Evolutionary conservation across 2,329 filamentous ascomycete genomes (phyloP).

Genomic region (Cryphonectria parasitica): DNA sequence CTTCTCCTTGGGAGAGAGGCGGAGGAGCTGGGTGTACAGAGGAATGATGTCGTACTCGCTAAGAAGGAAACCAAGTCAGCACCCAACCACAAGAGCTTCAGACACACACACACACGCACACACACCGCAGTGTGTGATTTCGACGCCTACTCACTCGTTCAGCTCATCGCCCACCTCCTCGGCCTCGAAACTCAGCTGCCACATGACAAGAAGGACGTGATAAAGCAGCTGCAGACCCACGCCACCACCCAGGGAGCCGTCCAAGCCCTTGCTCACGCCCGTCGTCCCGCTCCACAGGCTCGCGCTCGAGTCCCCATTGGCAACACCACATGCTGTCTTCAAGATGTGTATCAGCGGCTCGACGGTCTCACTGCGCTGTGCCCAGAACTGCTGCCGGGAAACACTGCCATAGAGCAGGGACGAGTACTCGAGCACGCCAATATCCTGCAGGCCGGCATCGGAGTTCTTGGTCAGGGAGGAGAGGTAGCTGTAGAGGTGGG

Average conservation of each 20-base stretch:
- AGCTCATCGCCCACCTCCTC: conserved; percentile 73
- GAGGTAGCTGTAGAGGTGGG: conserved; percentile 83
- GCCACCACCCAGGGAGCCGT: conserved; percentile 71
- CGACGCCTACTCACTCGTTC: conserved; percentile 69
- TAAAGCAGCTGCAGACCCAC: conserved; percentile 93
- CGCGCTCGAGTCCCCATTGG: conserved; percentile 65
- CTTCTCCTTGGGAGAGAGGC: conserved; percentile 95
- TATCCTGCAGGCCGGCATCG: conserved; percentile 91
- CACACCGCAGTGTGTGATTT: background rate
- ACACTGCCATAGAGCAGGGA: conserved; percentile 75
- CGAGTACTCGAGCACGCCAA: conserved; percentile 91
- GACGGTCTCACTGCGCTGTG: conserved; percentile 83
- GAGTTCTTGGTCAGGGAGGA: conserved; percentile 80
- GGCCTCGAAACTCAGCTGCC: conserved; percentile 96
- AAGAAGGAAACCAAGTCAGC: conserved; percentile 34
- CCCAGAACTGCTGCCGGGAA: conserved; percentile 86
- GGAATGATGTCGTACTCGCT: conserved; percentile 93
- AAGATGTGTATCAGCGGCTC: conserved; percentile 82
- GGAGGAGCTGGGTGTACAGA: conserved; percentile 89
- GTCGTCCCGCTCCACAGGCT: conserved; percentile 64
- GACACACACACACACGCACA: background rate
- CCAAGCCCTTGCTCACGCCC: conserved; percentile 60
- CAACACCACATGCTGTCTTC: conserved; percentile 73
- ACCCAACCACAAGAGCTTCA: background rate
- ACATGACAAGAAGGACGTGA: conserved; percentile 88